Evolutionary conservation across 345 rosid species (phyloP), one percentile per base, ranked within the genome.

Genomic region (Xanthoceras sorbifolium): DNA sequence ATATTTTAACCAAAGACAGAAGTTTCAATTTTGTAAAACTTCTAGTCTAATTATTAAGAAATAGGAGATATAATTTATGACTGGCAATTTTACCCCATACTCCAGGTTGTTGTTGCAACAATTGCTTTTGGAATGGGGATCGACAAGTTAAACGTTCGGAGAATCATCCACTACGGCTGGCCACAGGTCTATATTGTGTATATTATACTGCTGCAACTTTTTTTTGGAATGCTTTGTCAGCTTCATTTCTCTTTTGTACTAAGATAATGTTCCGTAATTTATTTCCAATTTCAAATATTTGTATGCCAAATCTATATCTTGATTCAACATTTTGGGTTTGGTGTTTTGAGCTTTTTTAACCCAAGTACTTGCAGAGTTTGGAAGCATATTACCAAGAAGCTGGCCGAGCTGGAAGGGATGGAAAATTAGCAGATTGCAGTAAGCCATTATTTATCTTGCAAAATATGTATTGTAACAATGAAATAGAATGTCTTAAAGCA

Each of bases 351-450:
- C 26, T 22, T 72, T 42, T 46, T 40, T 57, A 55, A 32, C 64
- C 57, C 48, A 65, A 29, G 76, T 54, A 75, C 76, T 77, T 73
- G 31, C 91, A 94, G 98, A 90, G 97, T 83, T 77, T 92, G 79
- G 98, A 94, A 83, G 97, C 97, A 62, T 94, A 94, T 83, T 91
- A 94, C 87, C 98, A 94, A 89, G 98, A 94, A 90, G 94, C 97
- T 57, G 98, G 98, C 65, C 97, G 98, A 84, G 96, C 97, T 80
- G 97, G 98, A 87, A 90, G 98, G 79, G 98, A 94, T 82, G 97
- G 97, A 32, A 85, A 91, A 79, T 79, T 86, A 76, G 91, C 98
- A 55, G 92, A 92, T 69, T 94, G 98, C 71, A 81, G 98, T 92
- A 79, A 85, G 97, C 62, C 69, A 28, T 68, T 77, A 44, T 23